phyloP scores from a whole-genome alignment of 2,329 filamentous ascomycete species.

The Apiospora rasikravindrae region DNA sequence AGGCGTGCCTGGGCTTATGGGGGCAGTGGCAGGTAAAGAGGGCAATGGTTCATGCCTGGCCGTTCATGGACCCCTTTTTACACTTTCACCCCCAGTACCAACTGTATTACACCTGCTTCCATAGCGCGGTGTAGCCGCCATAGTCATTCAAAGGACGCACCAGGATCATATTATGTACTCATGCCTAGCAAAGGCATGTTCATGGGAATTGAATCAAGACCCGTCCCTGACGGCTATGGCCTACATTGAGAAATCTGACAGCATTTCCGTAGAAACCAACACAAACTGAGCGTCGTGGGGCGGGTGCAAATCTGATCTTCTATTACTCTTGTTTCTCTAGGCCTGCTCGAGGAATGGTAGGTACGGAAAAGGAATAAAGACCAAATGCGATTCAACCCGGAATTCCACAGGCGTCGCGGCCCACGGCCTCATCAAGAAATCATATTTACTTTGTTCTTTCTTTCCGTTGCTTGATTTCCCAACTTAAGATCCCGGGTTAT shows the following conservation, averaged over 20 bases:
- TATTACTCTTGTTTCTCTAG: background rate
- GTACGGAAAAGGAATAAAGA: background rate
- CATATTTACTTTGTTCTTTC: background rate
- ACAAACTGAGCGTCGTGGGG: background rate
- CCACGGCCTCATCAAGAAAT: background rate
- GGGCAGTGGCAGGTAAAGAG: background rate
- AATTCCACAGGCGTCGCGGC: background rate
- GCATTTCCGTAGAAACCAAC: background rate
- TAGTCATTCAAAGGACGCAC: background rate
- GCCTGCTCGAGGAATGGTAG: background rate
- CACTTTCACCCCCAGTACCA: background rate
- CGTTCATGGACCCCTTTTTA: background rate
- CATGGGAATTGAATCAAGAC: background rate
- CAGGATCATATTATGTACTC: background rate
- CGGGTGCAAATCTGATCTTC: background rate
- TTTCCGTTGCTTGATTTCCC: background rate
- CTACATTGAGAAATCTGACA: background rate
- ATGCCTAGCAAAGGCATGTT: background rate
- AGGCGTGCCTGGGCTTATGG: background rate
- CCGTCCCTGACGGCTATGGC: background rate
- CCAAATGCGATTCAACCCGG: background rate
- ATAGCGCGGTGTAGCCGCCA: background rate
- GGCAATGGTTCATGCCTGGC: background rate
- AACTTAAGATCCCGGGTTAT: background rate
- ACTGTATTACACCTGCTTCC: background rate